Base-by-base conservation (phyloP, 2,329 filamentous ascomycete species). In the Exophiala lecanii-corni region DNA sequence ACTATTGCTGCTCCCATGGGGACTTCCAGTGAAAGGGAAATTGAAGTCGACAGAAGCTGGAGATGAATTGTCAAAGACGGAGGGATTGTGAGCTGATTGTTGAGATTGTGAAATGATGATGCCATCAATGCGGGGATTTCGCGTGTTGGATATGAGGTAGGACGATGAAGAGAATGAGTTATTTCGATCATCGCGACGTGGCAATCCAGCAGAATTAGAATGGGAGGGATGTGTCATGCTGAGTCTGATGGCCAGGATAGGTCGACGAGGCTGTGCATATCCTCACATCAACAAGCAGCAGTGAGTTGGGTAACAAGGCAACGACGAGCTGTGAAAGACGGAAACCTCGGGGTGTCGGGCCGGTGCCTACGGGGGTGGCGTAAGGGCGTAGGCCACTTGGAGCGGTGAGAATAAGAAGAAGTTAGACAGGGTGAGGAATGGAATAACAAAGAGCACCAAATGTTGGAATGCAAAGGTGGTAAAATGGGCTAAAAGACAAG, bases 1-100 rank as follows among this genome's bases (percentile, higher is more conserved):
- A 23, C 45, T 49, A 25, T 51, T 54, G 39, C 45, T 54, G 36
- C 48, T 51, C 16, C 46, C 51, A 41, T 54, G 45, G 13, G 51
- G 51, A 40, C 51, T 54, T 9, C 45, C 48, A 26, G 20, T 32
- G 34, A 54, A 54, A n/a, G 48, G 45, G 26, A 54, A 54, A 20
- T 41, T 49, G 39, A 51, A 49, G 28, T 54, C 51, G 25, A 47
- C 33, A 4, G 50, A 53, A 10, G 32, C 36, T 19, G 51, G 48
- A 12, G 48, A 51, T 21, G 48, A 51, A n/a, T 48, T 32, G 30
- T 54, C 51, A 34, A 51, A 51, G 10, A 31, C 37, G 4, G 51
- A 47, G 13, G 45, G 36, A 15, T 45, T 49, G 18, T 39, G 37
- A 9, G 41, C 35, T 31, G 34, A 13, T 10, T 20, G 40, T 41